phyloP scores from a whole-genome alignment of 75 land plant species.

The Pinus tabuliformis region DNA sequence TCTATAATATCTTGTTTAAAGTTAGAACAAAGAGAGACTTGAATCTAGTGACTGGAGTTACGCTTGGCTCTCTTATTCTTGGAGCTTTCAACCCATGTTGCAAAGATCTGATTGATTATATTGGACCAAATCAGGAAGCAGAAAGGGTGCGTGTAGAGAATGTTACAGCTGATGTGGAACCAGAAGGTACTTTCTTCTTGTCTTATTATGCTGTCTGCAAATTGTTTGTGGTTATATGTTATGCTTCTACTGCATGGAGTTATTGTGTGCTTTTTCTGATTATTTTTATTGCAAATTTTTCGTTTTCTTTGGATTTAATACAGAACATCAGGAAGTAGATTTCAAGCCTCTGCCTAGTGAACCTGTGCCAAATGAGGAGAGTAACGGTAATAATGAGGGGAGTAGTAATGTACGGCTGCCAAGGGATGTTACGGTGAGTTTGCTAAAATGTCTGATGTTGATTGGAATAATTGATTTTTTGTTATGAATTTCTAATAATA shows the following conservation, averaged over 20 bases:
- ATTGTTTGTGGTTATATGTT: too few species aligned
- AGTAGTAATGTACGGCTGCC: neutral
- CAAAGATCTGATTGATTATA: neutral
- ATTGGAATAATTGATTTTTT: neutral
- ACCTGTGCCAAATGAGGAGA: slow-evolving; percentile 13
- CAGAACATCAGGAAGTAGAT: slow-evolving; percentile 26
- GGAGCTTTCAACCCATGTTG: too few species aligned
- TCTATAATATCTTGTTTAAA: slow-evolving; percentile 48
- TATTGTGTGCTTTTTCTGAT: too few species aligned
- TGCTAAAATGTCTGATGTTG: slow-evolving; percentile 1
- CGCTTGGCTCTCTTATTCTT: neutral
- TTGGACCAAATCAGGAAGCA: slow-evolving; percentile 4
- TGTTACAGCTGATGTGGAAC: neutral
- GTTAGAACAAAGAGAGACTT: slow-evolving; percentile 19
- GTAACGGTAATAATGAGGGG: neutral
- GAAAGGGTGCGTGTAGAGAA: neutral
- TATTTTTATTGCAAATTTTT: too few species aligned
- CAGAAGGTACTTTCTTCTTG: slow-evolving; percentile 6
- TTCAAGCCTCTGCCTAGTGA: slow-evolving; percentile 41
- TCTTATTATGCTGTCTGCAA: neutral
- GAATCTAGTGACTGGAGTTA: neutral
- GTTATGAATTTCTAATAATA: too few species aligned
- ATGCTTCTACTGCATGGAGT: neutral
- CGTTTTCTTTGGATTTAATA: slow-evolving; percentile 1
- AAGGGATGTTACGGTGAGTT: neutral